Conservation (phyloP, 352 stramenopile species). For the Pythium angustatum region DNA sequence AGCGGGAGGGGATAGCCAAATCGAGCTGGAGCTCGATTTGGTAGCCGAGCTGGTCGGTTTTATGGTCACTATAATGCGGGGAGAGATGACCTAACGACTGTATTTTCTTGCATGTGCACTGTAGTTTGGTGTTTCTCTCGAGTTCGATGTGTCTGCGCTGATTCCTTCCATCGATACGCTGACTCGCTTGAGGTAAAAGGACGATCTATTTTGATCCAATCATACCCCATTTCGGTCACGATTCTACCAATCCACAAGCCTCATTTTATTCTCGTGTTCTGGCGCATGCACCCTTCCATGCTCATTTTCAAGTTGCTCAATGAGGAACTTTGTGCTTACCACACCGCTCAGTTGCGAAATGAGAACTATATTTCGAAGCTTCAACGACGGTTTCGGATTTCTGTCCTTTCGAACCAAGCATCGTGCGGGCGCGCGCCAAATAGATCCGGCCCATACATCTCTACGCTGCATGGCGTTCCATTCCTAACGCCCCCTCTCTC, state of each 20-base stretch:
- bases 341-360: slow-evolving; percentile 25
- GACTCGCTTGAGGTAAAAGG: too few relatives aligned
- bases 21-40: too few relatives aligned
- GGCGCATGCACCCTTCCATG: slow-evolving; percentile 17
- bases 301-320: slow-evolving; percentile 21
- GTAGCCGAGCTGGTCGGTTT: too few relatives aligned
- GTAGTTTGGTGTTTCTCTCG: too few relatives aligned
- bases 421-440: slow-evolving; percentile 2
- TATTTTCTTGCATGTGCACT: too few relatives aligned
- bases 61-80: too few relatives aligned
- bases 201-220: slow-evolving; percentile 10
- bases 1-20: too few relatives aligned
- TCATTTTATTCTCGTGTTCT: slow-evolving; percentile 5
- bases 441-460: slow-evolving; percentile 16
- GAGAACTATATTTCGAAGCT: slow-evolving; percentile 23
- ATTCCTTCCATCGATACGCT: slow-evolving; percentile 8
- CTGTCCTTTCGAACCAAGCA: slow-evolving; percentile 5
- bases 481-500: slow-evolving; percentile 2
- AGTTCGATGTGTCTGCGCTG: too few relatives aligned
- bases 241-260: slow-evolving; percentile 10
- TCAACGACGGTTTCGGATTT: background rate
- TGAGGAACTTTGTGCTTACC: background rate
- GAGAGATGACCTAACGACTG: too few relatives aligned
- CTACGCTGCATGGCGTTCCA: slow-evolving; percentile 11
- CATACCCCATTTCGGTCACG: background rate